A percentile compares a stretch with the other conserved stretches of the same genome.
Evolutionary conservation across 352 stramenopile genomes (phyloP).

Genomic region (Phytophthora sp.): DNA sequence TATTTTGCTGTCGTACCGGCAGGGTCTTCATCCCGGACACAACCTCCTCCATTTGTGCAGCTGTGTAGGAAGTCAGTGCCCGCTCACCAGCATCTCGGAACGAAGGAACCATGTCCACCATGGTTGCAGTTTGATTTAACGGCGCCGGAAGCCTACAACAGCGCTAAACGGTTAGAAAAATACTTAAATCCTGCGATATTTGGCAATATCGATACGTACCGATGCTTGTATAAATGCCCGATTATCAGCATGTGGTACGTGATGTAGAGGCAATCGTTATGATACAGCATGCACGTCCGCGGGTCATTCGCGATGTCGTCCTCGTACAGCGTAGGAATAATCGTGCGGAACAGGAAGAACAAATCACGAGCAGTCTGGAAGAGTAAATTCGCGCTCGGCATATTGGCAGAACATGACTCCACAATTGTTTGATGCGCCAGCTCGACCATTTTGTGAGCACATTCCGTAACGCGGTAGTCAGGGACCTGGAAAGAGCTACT

Average conservation of each 20-base stretch:
- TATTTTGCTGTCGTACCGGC: slow-evolving; percentile 43
- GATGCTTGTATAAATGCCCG: slow-evolving; percentile 73
- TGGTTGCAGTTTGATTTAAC: slow-evolving; percentile 67
- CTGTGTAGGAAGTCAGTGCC: slow-evolving; percentile 54
- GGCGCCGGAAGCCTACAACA: slow-evolving; percentile 52
- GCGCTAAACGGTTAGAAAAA: not conserved
- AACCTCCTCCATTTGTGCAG: slow-evolving; percentile 54
- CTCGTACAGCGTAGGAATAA: slow-evolving; percentile 74
- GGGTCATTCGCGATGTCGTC: slow-evolving; percentile 70
- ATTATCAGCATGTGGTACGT: slow-evolving; percentile 83
- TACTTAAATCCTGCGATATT: not conserved
- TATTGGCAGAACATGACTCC: slow-evolving; percentile 57
- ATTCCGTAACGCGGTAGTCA: slow-evolving; percentile 65
- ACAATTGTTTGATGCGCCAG: slow-evolving; percentile 68
- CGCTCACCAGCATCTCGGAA: slow-evolving; percentile 68
- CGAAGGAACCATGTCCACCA: slow-evolving; percentile 81
- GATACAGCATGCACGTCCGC: slow-evolving; percentile 76
- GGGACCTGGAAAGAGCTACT: slow-evolving; percentile 69
- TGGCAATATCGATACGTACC: slow-evolving; percentile 35
- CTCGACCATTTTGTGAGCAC: slow-evolving; percentile 66
- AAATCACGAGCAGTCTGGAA: slow-evolving; percentile 84
- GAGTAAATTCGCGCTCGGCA: slow-evolving; percentile 56
- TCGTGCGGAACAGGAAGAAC: slow-evolving; percentile 72
- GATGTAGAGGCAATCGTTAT: slow-evolving; percentile 89
- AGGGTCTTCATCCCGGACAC: slow-evolving; percentile 41